Evolutionary conservation across 2,329 filamentous ascomycete species (phyloP), one percentile per base, ranked within the genome.

Genomic region (Xylogone sp.): DNA sequence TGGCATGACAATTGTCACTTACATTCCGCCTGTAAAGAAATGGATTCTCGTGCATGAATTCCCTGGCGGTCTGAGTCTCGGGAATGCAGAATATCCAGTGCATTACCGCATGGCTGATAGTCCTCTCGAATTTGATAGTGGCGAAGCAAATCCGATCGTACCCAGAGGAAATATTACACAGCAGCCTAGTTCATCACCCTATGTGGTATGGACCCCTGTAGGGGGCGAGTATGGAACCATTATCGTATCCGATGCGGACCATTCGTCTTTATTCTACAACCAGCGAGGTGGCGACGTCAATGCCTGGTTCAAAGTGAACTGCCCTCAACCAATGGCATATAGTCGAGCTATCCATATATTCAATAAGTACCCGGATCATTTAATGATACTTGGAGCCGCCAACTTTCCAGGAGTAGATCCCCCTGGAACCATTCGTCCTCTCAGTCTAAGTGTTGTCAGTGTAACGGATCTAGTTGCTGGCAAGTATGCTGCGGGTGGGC

Each of bases 31-130:
- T 59, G 56, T 47, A 39, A 80, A 48, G 3, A 50, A 79, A 61
- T 86, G 75, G 66, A 78, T 88, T 60, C 77, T 82, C 67, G 73
- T 75, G 6, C 84, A 86, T 64, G 83, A 87, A 63, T 83, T 79
- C 21, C 43, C 42, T 16, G 44, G 48, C 4, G 51, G 51, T 3
- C 18, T 48, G 6, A 53, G 45, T 10, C 51, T 48, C 12, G 31
- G 21, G 2, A 21, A 21, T 22, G 46, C 46, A 21, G 18, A 39
- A 7, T 53, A 31, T 45, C 27, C 46, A 20, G 42, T 49, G 2
- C 34, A 53, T n/a, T 55, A 48, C 48, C 42, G 43, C n/a, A 31
- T 22, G 0, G 44, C 50, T 6, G 13, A 29, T 8, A 22, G n/a
- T 8, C 53, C 53, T 3, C 53, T 54, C 3, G 42, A 27, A 18